Conservation (phyloP, 176 grass and related monocot genomes). For the Zea luxurians region DNA sequence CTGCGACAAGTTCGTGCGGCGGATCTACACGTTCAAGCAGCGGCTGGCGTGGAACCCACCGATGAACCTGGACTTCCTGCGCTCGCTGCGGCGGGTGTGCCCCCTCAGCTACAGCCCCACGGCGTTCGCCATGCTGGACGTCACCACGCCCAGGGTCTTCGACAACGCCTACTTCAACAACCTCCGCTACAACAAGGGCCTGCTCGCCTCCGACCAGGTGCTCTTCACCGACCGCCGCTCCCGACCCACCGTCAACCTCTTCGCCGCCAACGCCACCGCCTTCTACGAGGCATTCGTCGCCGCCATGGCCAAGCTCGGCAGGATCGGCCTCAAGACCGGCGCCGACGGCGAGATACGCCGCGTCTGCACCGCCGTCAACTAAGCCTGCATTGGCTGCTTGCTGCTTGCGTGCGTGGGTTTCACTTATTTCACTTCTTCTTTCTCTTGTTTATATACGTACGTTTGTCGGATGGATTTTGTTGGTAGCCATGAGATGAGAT, state of each 20-base stretch:
- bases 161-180: conserved; percentile 90
- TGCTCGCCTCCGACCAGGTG: conserved; percentile 76
- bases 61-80: conserved; percentile 69
- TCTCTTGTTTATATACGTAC: not conserved
- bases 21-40: conserved; percentile 81
- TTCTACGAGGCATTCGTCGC: conserved; percentile 63
- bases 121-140: conserved; percentile 55
- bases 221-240: conserved; percentile 73
- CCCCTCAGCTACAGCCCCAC: conserved; percentile 53
- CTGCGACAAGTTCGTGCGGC: conserved; percentile 79
- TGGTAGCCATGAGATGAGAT: not conserved
- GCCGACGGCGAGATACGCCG: conserved; percentile 63
- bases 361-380: conserved; percentile 70
- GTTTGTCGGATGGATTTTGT: not conserved
- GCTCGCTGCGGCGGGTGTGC: conserved; percentile 59
- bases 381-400: not conserved
- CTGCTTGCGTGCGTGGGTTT: no score
- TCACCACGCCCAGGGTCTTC: conserved; percentile 52
- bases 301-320: conserved; percentile 67
- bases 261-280: conserved; percentile 65
- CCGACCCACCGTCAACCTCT: conserved; percentile 61
- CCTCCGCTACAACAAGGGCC: conserved; percentile 68
- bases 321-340: conserved; percentile 62
- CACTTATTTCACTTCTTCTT: not conserved
- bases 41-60: conserved; percentile 59